A percentile compares a stretch with the other conserved stretches of the same genome.
Evolutionary conservation across 1,284 basidiomycete genomes (phyloP).

Genomic region (Sporisorium scitamineum): DNA sequence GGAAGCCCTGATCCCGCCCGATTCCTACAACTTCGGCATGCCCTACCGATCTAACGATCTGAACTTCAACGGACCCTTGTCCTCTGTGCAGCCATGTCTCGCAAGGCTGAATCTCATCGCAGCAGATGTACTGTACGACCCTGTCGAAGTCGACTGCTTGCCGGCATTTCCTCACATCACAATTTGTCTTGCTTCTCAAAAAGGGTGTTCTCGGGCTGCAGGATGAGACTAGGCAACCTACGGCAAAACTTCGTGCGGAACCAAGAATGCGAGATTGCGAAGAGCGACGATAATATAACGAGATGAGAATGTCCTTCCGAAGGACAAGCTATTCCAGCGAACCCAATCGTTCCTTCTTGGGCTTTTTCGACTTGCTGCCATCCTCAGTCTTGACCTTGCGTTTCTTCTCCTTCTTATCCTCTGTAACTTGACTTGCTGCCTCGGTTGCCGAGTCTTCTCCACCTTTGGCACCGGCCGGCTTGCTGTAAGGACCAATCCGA

Average conservation of each 20-base stretch:
- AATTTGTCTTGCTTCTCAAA: neutral
- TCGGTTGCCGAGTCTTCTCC: constrained; percentile 6
- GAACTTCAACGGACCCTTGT: neutral
- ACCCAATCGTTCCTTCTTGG: constrained; percentile 41
- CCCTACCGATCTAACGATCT: neutral
- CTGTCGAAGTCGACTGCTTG: too few species aligned
- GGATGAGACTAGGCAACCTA: neutral
- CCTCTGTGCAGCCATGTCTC: neutral
- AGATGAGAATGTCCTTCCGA: neutral
- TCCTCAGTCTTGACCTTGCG: constrained; percentile 39
- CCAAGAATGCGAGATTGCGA: neutral
- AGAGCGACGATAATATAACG: neutral
- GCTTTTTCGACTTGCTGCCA: constrained; percentile 40
- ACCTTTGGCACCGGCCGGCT: constrained; percentile 18
- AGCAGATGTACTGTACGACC: too few species aligned
- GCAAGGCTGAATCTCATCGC: neutral
- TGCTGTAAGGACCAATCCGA: neutral
- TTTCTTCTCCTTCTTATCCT: constrained; percentile 44
- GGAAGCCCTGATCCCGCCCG: neutral
- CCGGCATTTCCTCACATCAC: neutral
- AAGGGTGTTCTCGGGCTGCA: neutral
- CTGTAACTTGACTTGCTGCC: constrained; percentile 9
- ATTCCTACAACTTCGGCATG: neutral
- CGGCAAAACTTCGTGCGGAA: neutral
- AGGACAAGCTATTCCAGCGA: neutral